A percentile compares a stretch with the other conserved stretches of the same genome.
Conservation (phyloP, 2,329 filamentous ascomycete species). For the Monilinia fructigena region DNA sequence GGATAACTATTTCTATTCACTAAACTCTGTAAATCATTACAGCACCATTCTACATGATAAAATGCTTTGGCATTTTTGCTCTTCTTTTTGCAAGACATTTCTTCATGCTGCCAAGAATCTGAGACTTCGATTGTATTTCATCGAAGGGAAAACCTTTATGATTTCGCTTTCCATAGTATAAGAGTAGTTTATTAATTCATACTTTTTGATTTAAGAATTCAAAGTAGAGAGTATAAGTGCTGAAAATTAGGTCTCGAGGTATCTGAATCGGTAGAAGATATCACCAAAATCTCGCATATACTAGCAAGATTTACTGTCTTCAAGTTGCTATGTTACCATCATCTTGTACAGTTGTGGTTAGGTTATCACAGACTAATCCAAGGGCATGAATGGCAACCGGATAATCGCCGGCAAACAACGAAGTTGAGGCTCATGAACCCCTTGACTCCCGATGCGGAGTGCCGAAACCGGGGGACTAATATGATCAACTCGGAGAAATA, state of each 20-base stretch:
- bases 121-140: too few species aligned
- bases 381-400: slow-evolving; percentile 28
- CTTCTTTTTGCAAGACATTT: too few species aligned
- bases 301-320: slow-evolving; percentile 25
- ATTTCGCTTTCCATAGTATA: too few species aligned
- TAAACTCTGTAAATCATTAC: too few species aligned
- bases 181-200: too few species aligned
- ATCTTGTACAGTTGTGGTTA: background rate
- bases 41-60: too few species aligned
- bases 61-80: too few species aligned
- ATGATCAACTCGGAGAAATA: slow-evolving; percentile 3
- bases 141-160: too few species aligned
- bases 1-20: too few species aligned
- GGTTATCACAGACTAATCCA: slow-evolving; percentile 23
- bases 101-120: too few species aligned
- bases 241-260: slow-evolving; percentile 27
- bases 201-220: too few species aligned
- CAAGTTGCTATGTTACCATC: background rate
- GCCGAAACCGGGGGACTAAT: slow-evolving; percentile 1
- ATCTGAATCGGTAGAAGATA: slow-evolving; percentile 22
- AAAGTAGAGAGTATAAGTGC: slow-evolving; percentile 22
- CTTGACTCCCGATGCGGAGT: slow-evolving; percentile 5
- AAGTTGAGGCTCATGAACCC: slow-evolving; percentile 4
- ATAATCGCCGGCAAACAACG: slow-evolving; percentile 24
- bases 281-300: slow-evolving; percentile 28